Base-by-base conservation (phyloP, 805 yeast species). In the Candida namnaoensis region DNA sequence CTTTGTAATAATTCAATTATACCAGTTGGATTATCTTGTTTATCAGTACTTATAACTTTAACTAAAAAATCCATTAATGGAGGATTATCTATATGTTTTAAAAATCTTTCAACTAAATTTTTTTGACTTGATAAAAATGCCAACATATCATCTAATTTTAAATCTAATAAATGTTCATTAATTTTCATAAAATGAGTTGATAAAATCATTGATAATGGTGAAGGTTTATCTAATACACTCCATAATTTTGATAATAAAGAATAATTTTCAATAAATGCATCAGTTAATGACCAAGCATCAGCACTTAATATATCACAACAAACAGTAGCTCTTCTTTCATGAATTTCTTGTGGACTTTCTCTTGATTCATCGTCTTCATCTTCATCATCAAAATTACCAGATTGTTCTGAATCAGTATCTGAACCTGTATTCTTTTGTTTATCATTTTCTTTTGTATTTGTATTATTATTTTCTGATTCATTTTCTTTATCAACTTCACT, bases 231-330 rank as follows among this genome's bases (percentile, higher is more conserved):
- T 44, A 93, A 68, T 19, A 90, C 68, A 19, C 77, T 62, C 99
- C 99, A 93, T 38, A 93, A 63, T 53, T 73, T 76, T 41, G 76
- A 75, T 53, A 93, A 63, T 34, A 86, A 68, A 19, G 69, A 72
- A 5, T 75, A 67, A 45, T 80, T 76, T 50, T 85, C 90, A 81
- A 91, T 80, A 42, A 93, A 81, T 1, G 95, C 80, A 50, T 90
- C 95, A 2, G 96, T 84, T 34, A 93, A 69, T 3, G 95, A 83
- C 96, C 97, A 91, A 8, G 88, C 90, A 56, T 91, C 98, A 5
- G 93, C 87, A 35, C 91, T 78, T 38, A 93, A 68, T 36, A 93
- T 82, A 58, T 93, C 98, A 2, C 96, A 87, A 6, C 96, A 88
- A 51, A 82, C 71, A 43, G 79, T 80, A 1, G 88, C 80, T 46